Evolutionary conservation across 1,139 yeast species (phyloP), one percentile per base, ranked within the genome.

Genomic region (Eremothecium cymbalariae): DNA sequence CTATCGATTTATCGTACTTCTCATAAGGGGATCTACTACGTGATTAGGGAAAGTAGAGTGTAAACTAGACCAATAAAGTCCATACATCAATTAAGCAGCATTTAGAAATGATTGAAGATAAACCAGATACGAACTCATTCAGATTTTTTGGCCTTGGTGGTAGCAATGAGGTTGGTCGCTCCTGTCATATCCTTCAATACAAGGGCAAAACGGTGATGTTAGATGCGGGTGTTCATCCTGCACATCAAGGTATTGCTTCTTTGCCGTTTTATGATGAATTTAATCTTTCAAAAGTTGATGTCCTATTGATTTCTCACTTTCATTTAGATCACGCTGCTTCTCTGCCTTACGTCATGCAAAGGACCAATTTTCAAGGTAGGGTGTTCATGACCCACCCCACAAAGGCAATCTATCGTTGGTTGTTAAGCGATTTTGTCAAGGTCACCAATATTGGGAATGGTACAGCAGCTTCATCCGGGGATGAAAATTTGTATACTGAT

Each of bases 331-430:
- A 90, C 59, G 97, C 97, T 1, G 99, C 97, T 0, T 84, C 96
- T 0, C 67, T 90, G 38, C 99, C 99, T 0, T 93, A 88, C 53
- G 97, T 90, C 24, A 88, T 90, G 97, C 95, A 86, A 53, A 94
- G 86, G 51, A 90, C 98, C 1, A 83, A 74, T 47, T 90, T 90
- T 65, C 77, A 74, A 50, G 99, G 99, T 2, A 71, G 95, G 36
- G 98, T 93, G 6, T 90, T 88, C 57, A 90, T 90, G 99, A 90
- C 98, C 17, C 97, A 90, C 57, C 98, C 99, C 6, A 90, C 98
- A 1, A 93, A 93, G 62, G 98, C 98, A 22, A 90, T 90, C 41
- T 90, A 88, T 55, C 71, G 95, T 43, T 90, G 98, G 98, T 68
- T 90, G 36, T 62, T 90, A 40, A 80, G 88, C 42, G 99, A 90